Base-by-base conservation (phyloP, 2,329 filamentous ascomycete species). In the Pseudogymnoascus sp. region DNA sequence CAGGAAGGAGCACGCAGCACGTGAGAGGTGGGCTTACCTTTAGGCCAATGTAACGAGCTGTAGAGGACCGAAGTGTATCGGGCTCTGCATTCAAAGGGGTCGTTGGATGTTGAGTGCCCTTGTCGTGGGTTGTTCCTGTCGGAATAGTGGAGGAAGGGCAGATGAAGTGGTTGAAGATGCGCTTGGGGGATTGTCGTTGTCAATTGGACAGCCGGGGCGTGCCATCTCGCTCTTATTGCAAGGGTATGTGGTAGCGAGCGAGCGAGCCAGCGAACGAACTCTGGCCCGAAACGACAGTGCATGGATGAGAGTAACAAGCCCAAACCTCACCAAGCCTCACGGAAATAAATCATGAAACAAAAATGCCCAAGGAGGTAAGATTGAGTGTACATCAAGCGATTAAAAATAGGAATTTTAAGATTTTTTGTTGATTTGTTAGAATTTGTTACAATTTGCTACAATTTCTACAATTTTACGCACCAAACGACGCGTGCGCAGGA, bases 161-260 rank as follows among this genome's bases (percentile, higher is more conserved):
- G 48, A 55, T 55, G 48, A 55, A 55, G 48, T 55, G 48, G 48
- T 44, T 55, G 48, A 55, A 55, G 48, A 55, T 55, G 48, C 48
- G 48, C 48, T 55, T 55, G 48, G 48, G 21, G 48, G 48, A 55
- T 55, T 55, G 48, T 55, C 48, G 48, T 55, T 55, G 48, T 55
- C 48, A 55, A 55, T 55, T 55, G 48, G 48, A 55, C 48, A 21
- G 15, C 48, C 48, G 29, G 48, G 48, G 48, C 48, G 48, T 55
- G 48, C 48, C 48, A 55, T 55, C 48, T 55, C 48, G n/a, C 48
- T 55, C 48, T 55, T 55, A 15, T 33, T 55, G 48, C 48, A 55
- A 55, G 48, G 48, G 48, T 55, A 21, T 15, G 48, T 15, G 48
- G 48, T 55, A 55, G 48, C 48, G 48, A 55, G 48, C 48, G 48